Base-by-base conservation (phyloP, 805 yeast species). In the Lipomyces lipofer region DNA sequence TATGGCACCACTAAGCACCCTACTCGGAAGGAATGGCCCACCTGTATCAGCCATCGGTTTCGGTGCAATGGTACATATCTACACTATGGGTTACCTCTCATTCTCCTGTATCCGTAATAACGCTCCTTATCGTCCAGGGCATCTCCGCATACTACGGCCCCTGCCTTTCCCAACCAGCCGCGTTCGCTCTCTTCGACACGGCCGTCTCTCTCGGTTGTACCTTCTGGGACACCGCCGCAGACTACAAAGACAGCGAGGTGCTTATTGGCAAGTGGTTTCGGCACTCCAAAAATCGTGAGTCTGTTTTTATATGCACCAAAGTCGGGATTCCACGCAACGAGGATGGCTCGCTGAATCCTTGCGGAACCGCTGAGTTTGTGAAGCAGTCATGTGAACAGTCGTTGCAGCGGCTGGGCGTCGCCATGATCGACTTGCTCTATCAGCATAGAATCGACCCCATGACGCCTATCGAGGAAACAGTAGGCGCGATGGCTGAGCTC, bases 191-290 rank as follows among this genome's bases (percentile, higher is more conserved):
- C 2, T 72, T 86, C 65, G 74, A 78, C 56, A 71, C 73, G 33
- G 82, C 83, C 32, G 69, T 78, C 36, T 69, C 71, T 70, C 66
- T 68, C 57, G 74, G 83, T 60, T 69, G 78, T 70, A 70, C 68
- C 3, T 75, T 83, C 54, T 71, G 84, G 66, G 85, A 85, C 64
- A 82, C 82, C 24, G 89, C 89, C 55, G 88, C 83, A 63, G 83
- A 85, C 66, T 86, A 86, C 63, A 89, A 60, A 40, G 66, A 71
- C 54, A 86, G 85, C 66, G 74, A 86, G 73, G 71, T 74, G 59
- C 75, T 79, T 51, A 69, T 84, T 40, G 72, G 76, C 47, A 78
- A 73, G 5, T 86, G 83, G 63, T 77, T 84, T 56, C 73, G 65
- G 7, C 67, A 73, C 56, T 72, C 75, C 48, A 81, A 76, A 30